Evolutionary conservation across 2,329 filamentous ascomycete species (phyloP).

Genomic region (Teratosphaeria nubilosa): DNA sequence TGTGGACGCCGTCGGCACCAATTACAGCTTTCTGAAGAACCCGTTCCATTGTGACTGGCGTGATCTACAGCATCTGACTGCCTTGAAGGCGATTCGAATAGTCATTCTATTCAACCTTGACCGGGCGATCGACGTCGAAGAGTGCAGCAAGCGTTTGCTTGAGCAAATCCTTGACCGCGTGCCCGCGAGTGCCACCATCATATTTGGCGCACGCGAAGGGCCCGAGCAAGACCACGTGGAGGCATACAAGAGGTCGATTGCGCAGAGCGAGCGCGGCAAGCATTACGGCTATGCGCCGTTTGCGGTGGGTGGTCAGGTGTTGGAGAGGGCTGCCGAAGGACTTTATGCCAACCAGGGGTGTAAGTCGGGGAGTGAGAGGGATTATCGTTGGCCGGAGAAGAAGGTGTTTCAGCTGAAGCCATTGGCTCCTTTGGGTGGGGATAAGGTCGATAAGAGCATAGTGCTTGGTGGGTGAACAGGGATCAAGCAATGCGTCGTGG

Average conservation of each 20-base stretch:
- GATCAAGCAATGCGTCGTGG: too few species aligned
- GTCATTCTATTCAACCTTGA: not conserved
- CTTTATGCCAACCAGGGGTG: not conserved
- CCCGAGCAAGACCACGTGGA: slow-evolving; percentile 8
- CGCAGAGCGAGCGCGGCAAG: not conserved
- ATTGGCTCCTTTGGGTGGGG: not conserved
- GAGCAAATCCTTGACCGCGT: slow-evolving; percentile 14
- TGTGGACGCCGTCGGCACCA: not conserved
- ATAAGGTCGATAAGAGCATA: not conserved
- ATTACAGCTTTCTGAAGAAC: not conserved
- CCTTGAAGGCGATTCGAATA: not conserved
- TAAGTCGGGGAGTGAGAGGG: not conserved
- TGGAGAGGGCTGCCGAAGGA: not conserved
- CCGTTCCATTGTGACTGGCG: not conserved
- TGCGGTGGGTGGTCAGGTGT: not conserved
- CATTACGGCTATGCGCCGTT: not conserved
- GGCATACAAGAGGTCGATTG: slow-evolving; percentile 3
- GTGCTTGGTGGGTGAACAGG: not conserved
- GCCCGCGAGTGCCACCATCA: slow-evolving; percentile 7
- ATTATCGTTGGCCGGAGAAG: not conserved
- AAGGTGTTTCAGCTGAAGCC: not conserved
- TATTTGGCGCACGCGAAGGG: slow-evolving; percentile 4
- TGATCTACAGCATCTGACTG: not conserved
- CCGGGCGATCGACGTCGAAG: slow-evolving; percentile 5
- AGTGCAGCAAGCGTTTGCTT: slow-evolving; percentile 5